Evolutionary conservation across 257 asterid species (phyloP), one percentile per base, ranked within the genome.

Genomic region (Solanum gandarillasii): DNA sequence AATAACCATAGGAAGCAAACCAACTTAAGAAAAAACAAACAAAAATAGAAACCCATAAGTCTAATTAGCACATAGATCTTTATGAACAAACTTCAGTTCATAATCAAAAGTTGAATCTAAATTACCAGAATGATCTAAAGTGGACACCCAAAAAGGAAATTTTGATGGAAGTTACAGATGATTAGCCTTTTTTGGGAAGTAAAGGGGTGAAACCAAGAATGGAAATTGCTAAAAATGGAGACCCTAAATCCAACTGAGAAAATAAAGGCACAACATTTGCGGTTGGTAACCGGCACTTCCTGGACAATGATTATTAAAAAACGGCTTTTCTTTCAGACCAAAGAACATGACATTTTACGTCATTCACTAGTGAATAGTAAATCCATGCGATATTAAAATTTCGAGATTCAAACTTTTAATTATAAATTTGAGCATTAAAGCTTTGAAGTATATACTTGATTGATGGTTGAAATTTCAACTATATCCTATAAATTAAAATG

Each of bases 251-350:
- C 52, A 74, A 74, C 83, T 36, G 11, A 36, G 31, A 36, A 35
- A 74, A 35, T 74, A 74, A 74, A 36, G 9, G 83, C 83, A 74
- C 9, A 36, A 3, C 18, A 74, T 35, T 74, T 35, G 83, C 52
- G 52, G 83, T 74, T 74, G 83, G 83, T 74, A 74, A 74, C 83
- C 83, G 83, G 83, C 31, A 5, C 83, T 74, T 35, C 82, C 82
- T 34, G 48, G 29, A 73, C 29, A 73, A 34, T 73, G n/a, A 31
- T n/a, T 10, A 31, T 34, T 34, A 72, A 20, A 35, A 35, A 35
- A 73, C 29, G 82, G 48, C 48, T 35, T 35, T 35, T 35, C 83
- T 46, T 35, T 74, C 9, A 36, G 1, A 36, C 83, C 52, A 74
- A 74, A 74, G 83, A 74, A 36, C 52, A 36, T 35, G 11, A 72